Conservation (phyloP, 495 filamentous ascomycete genomes). For the Aspergillus campestris region DNA sequence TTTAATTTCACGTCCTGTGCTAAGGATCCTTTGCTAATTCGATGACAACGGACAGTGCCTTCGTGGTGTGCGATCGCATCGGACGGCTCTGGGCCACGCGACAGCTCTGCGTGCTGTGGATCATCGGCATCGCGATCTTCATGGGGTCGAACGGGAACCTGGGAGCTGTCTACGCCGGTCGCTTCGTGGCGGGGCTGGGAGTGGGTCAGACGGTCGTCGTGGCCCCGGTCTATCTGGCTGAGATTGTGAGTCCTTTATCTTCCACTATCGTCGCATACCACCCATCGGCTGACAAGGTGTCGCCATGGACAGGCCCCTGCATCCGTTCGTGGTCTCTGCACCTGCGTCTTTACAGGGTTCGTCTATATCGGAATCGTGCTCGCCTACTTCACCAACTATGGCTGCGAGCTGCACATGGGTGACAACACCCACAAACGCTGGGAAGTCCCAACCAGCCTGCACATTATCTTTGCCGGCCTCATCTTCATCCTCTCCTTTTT, state of each 20-base stretch:
- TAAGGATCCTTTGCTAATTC: not conserved
- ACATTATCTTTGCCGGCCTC: slow-evolving; percentile 64
- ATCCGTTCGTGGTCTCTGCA: slow-evolving; percentile 57
- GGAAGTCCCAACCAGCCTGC: slow-evolving; percentile 57
- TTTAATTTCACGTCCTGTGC: not conserved
- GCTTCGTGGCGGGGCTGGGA: slow-evolving; percentile 61
- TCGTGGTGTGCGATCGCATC: slow-evolving; percentile 58
- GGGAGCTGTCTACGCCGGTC: slow-evolving; percentile 55
- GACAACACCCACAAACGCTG: slow-evolving; percentile 50
- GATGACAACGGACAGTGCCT: slow-evolving; percentile 32
- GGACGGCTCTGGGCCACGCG: slow-evolving; percentile 64
- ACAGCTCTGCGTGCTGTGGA: slow-evolving; percentile 57
- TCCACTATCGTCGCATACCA: not conserved
- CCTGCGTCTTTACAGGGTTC: slow-evolving; percentile 56
- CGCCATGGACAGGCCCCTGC: slow-evolving; percentile 36
- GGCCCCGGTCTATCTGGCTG: slow-evolving; percentile 44
- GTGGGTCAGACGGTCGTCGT: slow-evolving; percentile 63
- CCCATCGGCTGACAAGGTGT: not conserved
- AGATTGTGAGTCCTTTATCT: slow-evolving; percentile 30
- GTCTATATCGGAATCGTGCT: slow-evolving; percentile 43
- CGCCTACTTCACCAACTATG: slow-evolving; percentile 45
- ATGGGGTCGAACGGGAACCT: slow-evolving; percentile 53
- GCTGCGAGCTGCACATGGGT: slow-evolving; percentile 49
- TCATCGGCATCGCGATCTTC: slow-evolving; percentile 59
- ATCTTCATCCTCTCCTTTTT: slow-evolving; percentile 58